These are phyloP conservation scores for Macrophomina phaseolina DNA, from an alignment of 2,329 filamentous ascomycete genomes.

Conservation along the genomic window DNA sequence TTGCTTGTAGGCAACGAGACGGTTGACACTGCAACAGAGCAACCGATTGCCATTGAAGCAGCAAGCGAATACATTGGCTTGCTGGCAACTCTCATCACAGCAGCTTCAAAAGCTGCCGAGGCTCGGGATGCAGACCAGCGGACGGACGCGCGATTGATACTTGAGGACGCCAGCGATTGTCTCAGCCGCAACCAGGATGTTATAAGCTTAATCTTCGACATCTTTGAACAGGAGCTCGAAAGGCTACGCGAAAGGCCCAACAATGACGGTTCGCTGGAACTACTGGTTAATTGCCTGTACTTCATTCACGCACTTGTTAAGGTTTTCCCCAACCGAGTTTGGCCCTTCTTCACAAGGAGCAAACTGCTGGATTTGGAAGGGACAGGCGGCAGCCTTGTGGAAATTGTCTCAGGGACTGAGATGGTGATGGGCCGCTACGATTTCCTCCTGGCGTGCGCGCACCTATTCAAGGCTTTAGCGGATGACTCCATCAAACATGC, in stretches of 20 bases:
- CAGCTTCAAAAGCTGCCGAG: conserved; percentile 34
- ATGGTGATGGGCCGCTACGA: conserved; percentile 76
- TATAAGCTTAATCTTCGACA: conserved; percentile 79
- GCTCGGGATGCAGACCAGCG: conserved; percentile 31
- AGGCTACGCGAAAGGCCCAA: conserved; percentile 59
- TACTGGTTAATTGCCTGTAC: conserved; percentile 77
- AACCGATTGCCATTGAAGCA: conserved; percentile 62
- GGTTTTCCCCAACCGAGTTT: conserved; percentile 80
- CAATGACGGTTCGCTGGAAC: conserved; percentile 66
- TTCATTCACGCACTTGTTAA: conserved; percentile 77
- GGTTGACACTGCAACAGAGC: conserved; percentile 53
- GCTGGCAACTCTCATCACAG: conserved; percentile 70
- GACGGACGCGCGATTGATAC: conserved; percentile 50
- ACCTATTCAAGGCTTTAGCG: conserved; percentile 75
- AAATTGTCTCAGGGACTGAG: conserved; percentile 82
- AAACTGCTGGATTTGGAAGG: conserved; percentile 78
- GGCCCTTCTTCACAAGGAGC: conserved; percentile 86
- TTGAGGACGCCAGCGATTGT: conserved; percentile 58
- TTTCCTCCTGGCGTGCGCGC: conserved; percentile 75
- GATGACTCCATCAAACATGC: conserved; percentile 75
- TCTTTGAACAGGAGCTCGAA: conserved; percentile 73
- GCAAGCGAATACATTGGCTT: conserved; percentile 76
- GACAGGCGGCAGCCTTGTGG: conserved; percentile 75
- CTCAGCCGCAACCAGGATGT: conserved; percentile 70
- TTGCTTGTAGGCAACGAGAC: conserved; percentile 61